Conservation (phyloP, 2,329 filamentous ascomycete genomes). For the Neophaeococcomyces aloes region DNA sequence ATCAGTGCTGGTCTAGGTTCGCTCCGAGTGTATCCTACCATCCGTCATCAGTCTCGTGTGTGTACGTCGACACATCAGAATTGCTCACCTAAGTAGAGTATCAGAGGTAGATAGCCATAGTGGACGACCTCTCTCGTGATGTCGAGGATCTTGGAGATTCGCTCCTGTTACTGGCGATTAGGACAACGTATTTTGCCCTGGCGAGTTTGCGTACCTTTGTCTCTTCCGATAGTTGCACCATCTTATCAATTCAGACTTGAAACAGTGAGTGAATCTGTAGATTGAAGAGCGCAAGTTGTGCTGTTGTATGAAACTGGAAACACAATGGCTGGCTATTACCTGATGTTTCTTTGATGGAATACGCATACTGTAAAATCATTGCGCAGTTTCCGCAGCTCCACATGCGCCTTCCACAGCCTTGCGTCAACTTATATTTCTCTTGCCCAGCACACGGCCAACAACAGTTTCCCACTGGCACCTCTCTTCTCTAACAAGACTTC, state of each 20-base stretch:
- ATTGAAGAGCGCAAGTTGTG: slow-evolving; percentile 1
- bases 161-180: slow-evolving; percentile 54
- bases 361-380: neutral
- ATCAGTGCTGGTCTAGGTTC: slow-evolving; percentile 76
- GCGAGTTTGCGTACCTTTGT: slow-evolving; percentile 59
- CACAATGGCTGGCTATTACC: too few relatives aligned
- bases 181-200: slow-evolving; percentile 2
- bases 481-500: too few relatives aligned
- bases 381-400: neutral
- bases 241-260: slow-evolving; percentile 2
- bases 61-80: too few relatives aligned
- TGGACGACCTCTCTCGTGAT: slow-evolving; percentile 87
- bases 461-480: neutral
- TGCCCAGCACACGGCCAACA: neutral
- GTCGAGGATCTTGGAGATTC: slow-evolving; percentile 94
- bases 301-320: too few relatives aligned
- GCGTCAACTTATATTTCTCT: neutral
- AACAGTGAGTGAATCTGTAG: neutral
- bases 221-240: slow-evolving; percentile 71
- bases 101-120: slow-evolving; percentile 94
- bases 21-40: slow-evolving; percentile 79
- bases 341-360: too few relatives aligned
- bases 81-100: slow-evolving; percentile 81
- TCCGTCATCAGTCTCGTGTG: slow-evolving; percentile 9
- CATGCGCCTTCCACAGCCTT: slow-evolving; percentile 2